These are phyloP conservation scores for Fusarium pseudoanthophilum DNA, from an alignment of 2,329 filamentous ascomycete species.

Conservation along the genomic window DNA sequence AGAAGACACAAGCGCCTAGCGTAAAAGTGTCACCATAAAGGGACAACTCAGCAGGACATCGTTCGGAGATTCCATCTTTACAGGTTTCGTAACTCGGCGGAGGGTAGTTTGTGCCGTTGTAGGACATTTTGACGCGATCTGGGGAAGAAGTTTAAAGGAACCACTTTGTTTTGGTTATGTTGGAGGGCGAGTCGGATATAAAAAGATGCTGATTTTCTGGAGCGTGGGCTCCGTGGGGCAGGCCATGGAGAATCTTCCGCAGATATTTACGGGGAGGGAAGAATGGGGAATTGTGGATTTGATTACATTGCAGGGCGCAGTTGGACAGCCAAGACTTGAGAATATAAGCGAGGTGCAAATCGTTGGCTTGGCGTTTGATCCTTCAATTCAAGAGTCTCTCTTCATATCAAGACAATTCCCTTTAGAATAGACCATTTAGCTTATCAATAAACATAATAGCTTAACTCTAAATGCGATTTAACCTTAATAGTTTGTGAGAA, in stretches of 20 bases:
- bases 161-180: not conserved
- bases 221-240: not conserved
- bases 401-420: too few species aligned
- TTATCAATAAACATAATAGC: fast-evolving
- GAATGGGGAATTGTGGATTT: slow-evolving; percentile 15
- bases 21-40: slow-evolving; percentile 43
- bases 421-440: fast-evolving
- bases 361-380: slow-evolving; percentile 18
- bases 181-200: not conserved
- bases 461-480: not conserved
- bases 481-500: fast-evolving
- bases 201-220: not conserved
- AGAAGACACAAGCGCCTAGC: slow-evolving; percentile 44
- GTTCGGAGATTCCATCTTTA: slow-evolving; percentile 15
- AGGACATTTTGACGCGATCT: not conserved
- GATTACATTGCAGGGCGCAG: slow-evolving; percentile 8
- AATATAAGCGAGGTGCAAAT: slow-evolving; percentile 27
- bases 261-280: not conserved
- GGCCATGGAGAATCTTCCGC: not conserved
- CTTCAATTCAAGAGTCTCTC: not conserved
- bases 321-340: slow-evolving; percentile 9
- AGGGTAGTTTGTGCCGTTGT: slow-evolving; percentile 7
- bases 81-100: slow-evolving; percentile 28
- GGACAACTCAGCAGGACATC: slow-evolving; percentile 39
- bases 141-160: not conserved